Base-by-base conservation (phyloP, 169 alveolate genomes). In the Eimeria necatrix region DNA sequence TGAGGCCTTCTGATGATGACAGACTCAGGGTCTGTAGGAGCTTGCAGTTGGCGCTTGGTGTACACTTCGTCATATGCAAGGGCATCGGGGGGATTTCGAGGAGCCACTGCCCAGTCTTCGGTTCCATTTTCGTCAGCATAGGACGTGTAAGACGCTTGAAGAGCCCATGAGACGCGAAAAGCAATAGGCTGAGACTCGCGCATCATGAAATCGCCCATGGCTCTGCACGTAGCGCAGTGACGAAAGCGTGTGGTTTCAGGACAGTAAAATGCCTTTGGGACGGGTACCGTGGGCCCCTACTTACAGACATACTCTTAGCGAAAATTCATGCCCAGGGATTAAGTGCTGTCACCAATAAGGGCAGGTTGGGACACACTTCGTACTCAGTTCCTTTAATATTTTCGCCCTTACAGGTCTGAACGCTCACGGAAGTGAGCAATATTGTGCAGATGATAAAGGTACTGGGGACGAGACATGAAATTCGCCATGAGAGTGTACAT, bases 121-220 rank as follows among this genome's bases (percentile, higher is more conserved):
- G 7, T 10, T 26, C 90, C 90, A 53, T 81, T 71, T n/a, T 81
- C 90, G 7, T 49, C 70, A 8, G 73, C 71, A 14, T 49, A 26
- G 7, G 90, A 81, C 20, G 22, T 20, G 70, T 81, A 81, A 49
- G 90, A 81, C 4, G 90, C 70, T 14, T 53, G 53, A 14, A 81
- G 90, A 5, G 90, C n/a, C 48, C 24, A 52, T 5, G 90, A 81
- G 49, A 22, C 73, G n/a, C 90, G 90, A 49, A 81, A 81, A 48
- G 90, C 90, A 22, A 81, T 71, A n/a, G 90, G 52, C 73, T 81
- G 90, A 18, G 90, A 81, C 71, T 52, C 90, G 51, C 90, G 90
- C 71, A 81, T 49, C 90, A 81, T n/a, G 70, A 81, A 81, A 71
- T 52, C 90, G n/a, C 49, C 71, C 90, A 81, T 81, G 90, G 90